Conservation (phyloP, 495 filamentous ascomycete genomes). For the Xylaria longipes region DNA sequence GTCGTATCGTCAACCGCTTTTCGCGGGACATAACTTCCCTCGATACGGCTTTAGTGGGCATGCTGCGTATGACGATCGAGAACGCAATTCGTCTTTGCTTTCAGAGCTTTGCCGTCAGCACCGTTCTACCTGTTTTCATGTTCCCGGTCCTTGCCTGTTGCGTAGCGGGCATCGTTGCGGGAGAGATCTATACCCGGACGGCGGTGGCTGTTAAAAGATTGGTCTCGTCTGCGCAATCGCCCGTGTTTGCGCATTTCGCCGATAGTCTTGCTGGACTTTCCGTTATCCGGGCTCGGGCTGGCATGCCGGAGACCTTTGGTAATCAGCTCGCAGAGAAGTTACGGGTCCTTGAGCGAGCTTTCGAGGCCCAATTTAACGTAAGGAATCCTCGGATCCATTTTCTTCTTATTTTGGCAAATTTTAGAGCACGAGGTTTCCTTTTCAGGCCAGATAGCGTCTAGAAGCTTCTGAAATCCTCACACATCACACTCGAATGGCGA, state of each 20-base stretch:
- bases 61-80: conserved; percentile 50
- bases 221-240: conserved; percentile 53
- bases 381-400: too few relatives aligned
- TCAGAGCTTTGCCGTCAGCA: conserved; percentile 52
- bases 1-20: conserved; percentile 64
- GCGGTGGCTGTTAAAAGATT: conserved; percentile 54
- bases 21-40: conserved; percentile 58
- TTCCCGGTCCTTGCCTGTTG: conserved; percentile 51
- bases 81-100: conserved; percentile 47
- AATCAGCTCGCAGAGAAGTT: conserved; percentile 51
- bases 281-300: conserved; percentile 53
- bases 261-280: conserved; percentile 55
- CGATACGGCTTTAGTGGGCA: conserved; percentile 44
- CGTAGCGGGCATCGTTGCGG: conserved; percentile 49
- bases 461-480: too few relatives aligned
- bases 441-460: too few relatives aligned
- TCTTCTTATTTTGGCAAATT: too few relatives aligned
- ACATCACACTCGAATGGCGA: too few relatives aligned
- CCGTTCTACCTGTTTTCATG: conserved; percentile 58
- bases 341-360: conserved; percentile 45
- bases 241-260: conserved; percentile 58
- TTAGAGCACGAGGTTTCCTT: too few relatives aligned
- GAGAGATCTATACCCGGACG: conserved; percentile 58
- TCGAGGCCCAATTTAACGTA: conserved; percentile 54
- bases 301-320: conserved; percentile 53